These are phyloP conservation scores for Beauveria medogensis DNA, from an alignment of 2,329 filamentous ascomycete species.

Conservation along the genomic window DNA sequence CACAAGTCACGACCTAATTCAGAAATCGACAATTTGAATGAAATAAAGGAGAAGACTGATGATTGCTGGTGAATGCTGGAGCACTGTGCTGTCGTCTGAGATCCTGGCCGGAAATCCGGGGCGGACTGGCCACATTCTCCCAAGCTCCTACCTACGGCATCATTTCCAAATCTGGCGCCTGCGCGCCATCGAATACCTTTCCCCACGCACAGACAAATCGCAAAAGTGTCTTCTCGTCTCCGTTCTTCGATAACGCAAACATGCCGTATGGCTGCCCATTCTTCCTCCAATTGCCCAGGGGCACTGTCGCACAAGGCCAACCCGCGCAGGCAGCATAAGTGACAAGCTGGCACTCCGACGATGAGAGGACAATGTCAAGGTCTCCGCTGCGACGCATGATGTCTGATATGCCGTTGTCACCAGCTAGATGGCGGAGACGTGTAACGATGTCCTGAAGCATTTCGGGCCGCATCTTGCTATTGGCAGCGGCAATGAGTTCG, in stretches of 20 bases:
- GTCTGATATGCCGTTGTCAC: not conserved
- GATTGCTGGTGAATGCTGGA: not conserved
- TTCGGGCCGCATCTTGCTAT: not conserved
- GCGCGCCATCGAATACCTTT: not conserved
- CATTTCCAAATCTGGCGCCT: not conserved
- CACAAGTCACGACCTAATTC: not conserved
- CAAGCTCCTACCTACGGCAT: not conserved
- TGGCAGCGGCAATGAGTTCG: not conserved
- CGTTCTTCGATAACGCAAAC: slow-evolving; percentile 1
- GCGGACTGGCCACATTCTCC: no score
- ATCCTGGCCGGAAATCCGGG: no score
- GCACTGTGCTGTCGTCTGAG: not conserved
- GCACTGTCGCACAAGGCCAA: slow-evolving; percentile 3
- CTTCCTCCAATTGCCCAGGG: not conserved
- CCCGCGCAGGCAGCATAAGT: not conserved
- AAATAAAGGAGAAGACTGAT: not conserved
- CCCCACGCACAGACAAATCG: not conserved
- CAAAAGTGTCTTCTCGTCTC: not conserved
- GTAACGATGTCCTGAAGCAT: not conserved
- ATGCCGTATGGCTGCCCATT: slow-evolving; percentile 9
- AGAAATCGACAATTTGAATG: not conserved
- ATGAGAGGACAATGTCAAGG: slow-evolving; percentile 1
- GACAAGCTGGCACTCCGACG: slow-evolving; percentile 1
- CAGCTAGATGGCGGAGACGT: not conserved
- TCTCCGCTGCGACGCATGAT: not conserved